Conservation (phyloP, 139 green algal genomes). For the Marvania coccoides region DNA sequence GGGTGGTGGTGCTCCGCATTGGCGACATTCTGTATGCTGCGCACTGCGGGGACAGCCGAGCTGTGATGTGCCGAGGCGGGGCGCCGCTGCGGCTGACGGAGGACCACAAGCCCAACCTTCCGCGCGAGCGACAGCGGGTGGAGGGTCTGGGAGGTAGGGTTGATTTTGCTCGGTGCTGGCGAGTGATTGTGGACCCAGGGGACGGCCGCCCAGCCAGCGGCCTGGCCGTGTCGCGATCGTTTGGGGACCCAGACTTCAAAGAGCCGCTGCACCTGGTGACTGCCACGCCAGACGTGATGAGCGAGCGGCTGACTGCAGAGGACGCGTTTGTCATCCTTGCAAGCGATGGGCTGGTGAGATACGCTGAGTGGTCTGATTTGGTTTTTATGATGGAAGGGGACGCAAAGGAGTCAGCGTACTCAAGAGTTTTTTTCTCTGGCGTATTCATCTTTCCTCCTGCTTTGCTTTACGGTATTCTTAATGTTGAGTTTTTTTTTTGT, state of each 20-base stretch:
- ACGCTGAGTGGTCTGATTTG: too few species aligned
- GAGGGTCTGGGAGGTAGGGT: slow-evolving; percentile 33
- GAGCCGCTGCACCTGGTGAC: slow-evolving; percentile 48
- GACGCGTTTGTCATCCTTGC: slow-evolving; percentile 41
- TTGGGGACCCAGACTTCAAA: slow-evolving; percentile 72
- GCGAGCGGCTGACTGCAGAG: slow-evolving; percentile 17
- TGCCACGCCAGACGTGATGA: slow-evolving; percentile 44
- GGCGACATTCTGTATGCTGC: slow-evolving; percentile 52
- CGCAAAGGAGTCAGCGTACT: too few species aligned
- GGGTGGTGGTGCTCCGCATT: slow-evolving; percentile 50
- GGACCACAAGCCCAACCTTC: slow-evolving; percentile 68
- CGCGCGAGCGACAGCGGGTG: slow-evolving; percentile 40
- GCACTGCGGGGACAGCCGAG: slow-evolving; percentile 53
- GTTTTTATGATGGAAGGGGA: too few species aligned
- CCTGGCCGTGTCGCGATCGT: slow-evolving; percentile 49
- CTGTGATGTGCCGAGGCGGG: slow-evolving; percentile 45
- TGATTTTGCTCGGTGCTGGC: slow-evolving; percentile 64
- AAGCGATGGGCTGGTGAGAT: slow-evolving; percentile 29
- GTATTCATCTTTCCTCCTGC: too few species aligned
- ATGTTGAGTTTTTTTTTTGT: too few species aligned
- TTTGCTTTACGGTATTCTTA: too few species aligned
- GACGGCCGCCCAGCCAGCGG: slow-evolving; percentile 46
- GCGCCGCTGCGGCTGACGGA: slow-evolving; percentile 50
- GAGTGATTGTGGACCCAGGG: slow-evolving; percentile 59
- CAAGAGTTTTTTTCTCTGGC: too few species aligned